Evolutionary conservation across 1,139 yeast genomes (phyloP), one percentile per base, ranked within the genome.

Genomic region (Hyphopichia khmerensis): DNA sequence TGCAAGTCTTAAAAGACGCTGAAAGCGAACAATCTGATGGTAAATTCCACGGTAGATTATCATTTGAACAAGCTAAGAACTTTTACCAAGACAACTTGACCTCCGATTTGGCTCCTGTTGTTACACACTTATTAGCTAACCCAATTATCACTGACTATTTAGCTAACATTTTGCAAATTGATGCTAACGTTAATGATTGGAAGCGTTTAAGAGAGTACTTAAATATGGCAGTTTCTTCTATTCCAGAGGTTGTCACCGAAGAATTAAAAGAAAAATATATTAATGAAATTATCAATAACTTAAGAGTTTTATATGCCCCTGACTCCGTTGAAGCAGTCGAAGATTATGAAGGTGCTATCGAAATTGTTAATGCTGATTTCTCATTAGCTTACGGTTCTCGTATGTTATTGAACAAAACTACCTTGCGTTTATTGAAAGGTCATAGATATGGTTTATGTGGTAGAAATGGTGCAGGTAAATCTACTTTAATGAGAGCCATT

Each of bases 371-470:
- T 64, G 85, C 98, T 31, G 95, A 88, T 61, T 93, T 93, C 65
- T 93, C 98, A 0, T 75, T 93, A 52, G 99, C 99, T 32, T 93
- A 93, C 62, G 99, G 99, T 68, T 87, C 96, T 34, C 84, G 98
- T 69, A 93, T 93, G 97, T 79, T 93, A 56, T 75, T 93, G 57
- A 93, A 91, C 77, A 91, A 93, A 69, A 91, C 99, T 43, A 85
- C 77, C 49, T 72, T 93, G 61, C 80, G 96, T 59, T 77, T 93
- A 47, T 75, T 87, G 57, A 90, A 91, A 72, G 99, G 99, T 55
- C 97, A 88, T 67, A 82, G 99, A 65, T 93, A 93, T 61, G 99
- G 99, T 72, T 79, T 93, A 50, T 90, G 97, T 75, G 99, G 99
- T 59, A 82, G 98, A 69, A 93, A 93, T 65, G 99, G 99, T 79